Base-by-base conservation (phyloP, 441 rosid genomes). In the Kokia cookei region DNA sequence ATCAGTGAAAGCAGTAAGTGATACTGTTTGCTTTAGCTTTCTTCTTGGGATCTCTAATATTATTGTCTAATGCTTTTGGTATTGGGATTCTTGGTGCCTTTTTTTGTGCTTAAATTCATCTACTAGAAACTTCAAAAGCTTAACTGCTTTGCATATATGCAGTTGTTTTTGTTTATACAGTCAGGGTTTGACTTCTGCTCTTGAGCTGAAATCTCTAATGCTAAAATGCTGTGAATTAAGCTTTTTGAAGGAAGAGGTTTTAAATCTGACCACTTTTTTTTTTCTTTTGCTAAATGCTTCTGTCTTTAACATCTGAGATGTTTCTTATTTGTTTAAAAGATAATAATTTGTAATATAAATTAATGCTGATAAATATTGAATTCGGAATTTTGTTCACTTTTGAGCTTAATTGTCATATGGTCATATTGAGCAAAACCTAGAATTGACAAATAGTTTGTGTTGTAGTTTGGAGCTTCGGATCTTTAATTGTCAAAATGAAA, bases 1-100 rank as follows among this genome's bases (percentile, higher is more conserved):
- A 24, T 92, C 99, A 9, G 90, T 92, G 35, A 93, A 91, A 86
- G 98, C 98, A 17, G 99, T 93, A 81, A 86, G 94, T 78, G 11
- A 17, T 35, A 59, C 17, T 71, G 71, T 51, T 73, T 65, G 55
- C 59, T 45, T 51, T 19, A 55, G 50, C 17, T 71, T 75, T 19
- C 53, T 51, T 40, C 26, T 54, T 60, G 29, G 19, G 40, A 50
- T 59, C 14, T 48, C 32, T 72, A 55, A 70, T 17, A 6, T 55
- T 54, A 37, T 37, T 55, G 63, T 14, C 59, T 64, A 51, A 29
- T 42, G 51, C 35, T 63, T 67, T 57, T 62, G 61, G 40, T 66
- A 14, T 51, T 64, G 27, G 48, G 22, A 61, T 42, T 58, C 62
- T 27, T 63, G 58, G 26, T 48, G 26, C 51, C 27, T 7, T 67